Base-by-base conservation (phyloP, 805 yeast genomes). In the Vanderwaltozyma yarrowii region DNA sequence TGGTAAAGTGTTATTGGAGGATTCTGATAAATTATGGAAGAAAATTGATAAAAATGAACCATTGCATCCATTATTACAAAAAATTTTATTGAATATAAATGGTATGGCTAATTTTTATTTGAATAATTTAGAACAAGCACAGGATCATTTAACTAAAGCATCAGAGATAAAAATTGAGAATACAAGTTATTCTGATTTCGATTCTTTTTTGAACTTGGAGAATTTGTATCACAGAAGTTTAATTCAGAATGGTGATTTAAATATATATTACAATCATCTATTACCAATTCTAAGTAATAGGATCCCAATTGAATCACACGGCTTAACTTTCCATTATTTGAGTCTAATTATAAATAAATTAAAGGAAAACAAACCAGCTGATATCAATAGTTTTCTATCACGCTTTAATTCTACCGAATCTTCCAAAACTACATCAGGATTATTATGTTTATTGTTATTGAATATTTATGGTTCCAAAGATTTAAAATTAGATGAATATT, bases 241-340 rank as follows among this genome's bases (percentile, higher is more conserved):
- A 20, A 9, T 45, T 14, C 13, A 31, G 34, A 27, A 28, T 24
- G 7, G 32, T n/a, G 13, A 30, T 13, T 11, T 34, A 5, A 30
- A 34, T 6, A 8, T 44, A 12, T 45, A 39, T 23, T 33, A 34
- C 13, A 18, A 40, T 13, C 45, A 51, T 13, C 19, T 55, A 26
- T 26, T 44, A 9, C 15, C 29, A 7, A 38, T 44, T 15, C 23
- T 52, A 13, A 33, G 37, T 5, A 29, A 40, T 3, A 21, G 27
- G 2, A 44, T 56, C 8, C 61, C 62, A 9, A 33, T 27, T 2
- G 45, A 43, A 17, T 50, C 60, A 7, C 37, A 53, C 14, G 60
- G 56, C 5, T 39, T 49, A 11, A 45, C 53, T 2, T 45, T 46
- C 35, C 50, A 50, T 17, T 51, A 55, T 32, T 31, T 58, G 26